These are phyloP conservation scores for Eimeria sp. DNA, from an alignment of 169 alveolate genomes.

Conservation along the genomic window DNA sequence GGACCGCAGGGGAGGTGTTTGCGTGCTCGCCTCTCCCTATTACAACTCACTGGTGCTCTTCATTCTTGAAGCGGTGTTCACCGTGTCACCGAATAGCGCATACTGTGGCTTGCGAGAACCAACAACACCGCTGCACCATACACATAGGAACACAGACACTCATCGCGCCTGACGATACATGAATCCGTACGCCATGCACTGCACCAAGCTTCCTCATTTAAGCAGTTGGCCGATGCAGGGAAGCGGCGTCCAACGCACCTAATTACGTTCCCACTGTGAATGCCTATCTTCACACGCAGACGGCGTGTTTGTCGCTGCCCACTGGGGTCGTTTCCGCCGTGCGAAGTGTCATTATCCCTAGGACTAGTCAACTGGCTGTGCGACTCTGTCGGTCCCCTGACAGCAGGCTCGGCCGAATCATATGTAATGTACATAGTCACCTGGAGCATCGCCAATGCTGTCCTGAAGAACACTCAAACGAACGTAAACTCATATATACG, in stretches of 20 bases:
- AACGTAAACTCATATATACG: not conserved
- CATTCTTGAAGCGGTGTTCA: conserved; percentile 79
- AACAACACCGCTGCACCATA: conserved; percentile 96
- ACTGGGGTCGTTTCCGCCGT: conserved; percentile 1
- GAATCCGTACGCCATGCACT: not conserved
- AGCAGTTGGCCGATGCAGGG: not conserved
- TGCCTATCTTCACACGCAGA: conserved; percentile 91
- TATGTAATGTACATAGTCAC: conserved; percentile 68
- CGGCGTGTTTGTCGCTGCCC: conserved; percentile 71
- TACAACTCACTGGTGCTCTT: conserved; percentile 50
- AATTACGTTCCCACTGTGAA: conserved; percentile 97
- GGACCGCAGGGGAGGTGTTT: not conserved
- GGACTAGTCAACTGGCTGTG: conserved; percentile 32
- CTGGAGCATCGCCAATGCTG: conserved; percentile 71
- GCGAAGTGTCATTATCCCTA: not conserved
- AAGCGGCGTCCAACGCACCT: conserved; percentile 71
- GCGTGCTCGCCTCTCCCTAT: not conserved
- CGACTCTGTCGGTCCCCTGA: not conserved
- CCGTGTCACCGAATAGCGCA: conserved; percentile 94
- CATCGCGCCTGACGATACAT: not conserved
- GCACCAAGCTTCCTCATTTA: not conserved
- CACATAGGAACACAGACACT: not conserved
- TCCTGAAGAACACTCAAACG: not conserved
- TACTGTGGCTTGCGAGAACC: conserved; percentile 99
- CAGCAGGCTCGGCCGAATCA: conserved; percentile 64